These are phyloP conservation scores for Colletotrichum spinosum DNA, from an alignment of 2,329 filamentous ascomycete species.

Conservation along the genomic window DNA sequence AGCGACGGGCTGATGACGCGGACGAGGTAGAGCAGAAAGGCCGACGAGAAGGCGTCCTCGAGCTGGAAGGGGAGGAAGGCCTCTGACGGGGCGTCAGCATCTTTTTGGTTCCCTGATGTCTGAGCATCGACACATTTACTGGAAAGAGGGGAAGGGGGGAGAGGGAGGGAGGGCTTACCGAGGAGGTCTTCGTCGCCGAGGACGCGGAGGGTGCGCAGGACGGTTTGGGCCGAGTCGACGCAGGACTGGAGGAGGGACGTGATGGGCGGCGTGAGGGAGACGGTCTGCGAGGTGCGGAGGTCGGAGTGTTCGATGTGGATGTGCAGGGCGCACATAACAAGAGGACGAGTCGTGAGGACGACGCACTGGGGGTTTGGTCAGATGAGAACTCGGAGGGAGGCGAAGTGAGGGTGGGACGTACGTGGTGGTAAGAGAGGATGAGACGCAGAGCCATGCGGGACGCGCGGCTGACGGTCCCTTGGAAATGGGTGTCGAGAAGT, in stretches of 20 bases:
- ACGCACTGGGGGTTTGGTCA: conserved; percentile 26
- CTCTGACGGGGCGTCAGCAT: conserved; percentile 36
- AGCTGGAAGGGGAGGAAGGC: conserved; percentile 55
- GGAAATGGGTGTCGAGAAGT: conserved; percentile 34
- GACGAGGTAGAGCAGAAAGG: conserved; percentile 52
- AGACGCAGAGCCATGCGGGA: conserved; percentile 37
- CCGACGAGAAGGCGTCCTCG: conserved; percentile 55
- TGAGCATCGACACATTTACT: too few species aligned
- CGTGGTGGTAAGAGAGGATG: conserved; percentile 42
- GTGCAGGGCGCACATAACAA: conserved; percentile 42
- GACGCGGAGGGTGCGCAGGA: conserved; percentile 35
- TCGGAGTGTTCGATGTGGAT: conserved; percentile 41
- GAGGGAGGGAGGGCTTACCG: conserved; percentile 5
- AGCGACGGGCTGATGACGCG: conserved; percentile 46
- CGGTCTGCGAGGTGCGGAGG: conserved; percentile 18
- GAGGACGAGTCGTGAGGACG: conserved; percentile 34
- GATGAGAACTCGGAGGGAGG: accelerated
- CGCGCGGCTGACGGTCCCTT: conserved; percentile 36
- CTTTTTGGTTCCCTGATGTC: too few species aligned
- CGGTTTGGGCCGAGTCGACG: conserved; percentile 37
- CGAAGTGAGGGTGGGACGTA: background rate
- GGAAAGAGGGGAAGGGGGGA: background rate
- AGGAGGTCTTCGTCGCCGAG: conserved; percentile 44
- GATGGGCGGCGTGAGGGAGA: conserved; percentile 30
- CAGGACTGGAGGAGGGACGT: conserved; percentile 35